phyloP scores from a whole-genome alignment of 2,329 filamentous ascomycete species.

The Lasiodiplodia gonubiensis region DNA sequence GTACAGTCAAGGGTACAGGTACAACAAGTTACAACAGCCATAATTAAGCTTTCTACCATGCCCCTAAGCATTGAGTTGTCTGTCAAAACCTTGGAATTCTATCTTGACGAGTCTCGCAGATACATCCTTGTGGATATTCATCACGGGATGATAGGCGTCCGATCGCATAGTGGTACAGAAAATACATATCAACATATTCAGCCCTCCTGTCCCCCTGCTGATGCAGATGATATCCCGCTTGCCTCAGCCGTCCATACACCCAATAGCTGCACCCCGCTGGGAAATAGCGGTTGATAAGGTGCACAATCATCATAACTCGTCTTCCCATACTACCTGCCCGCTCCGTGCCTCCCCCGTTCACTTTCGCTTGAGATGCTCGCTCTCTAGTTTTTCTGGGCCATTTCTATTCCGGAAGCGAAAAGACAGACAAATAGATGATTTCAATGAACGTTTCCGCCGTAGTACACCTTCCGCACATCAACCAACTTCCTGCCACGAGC shows the following conservation, averaged over 20 bases:
- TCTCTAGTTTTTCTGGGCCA: neutral
- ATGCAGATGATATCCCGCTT: neutral
- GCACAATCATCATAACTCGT: neutral
- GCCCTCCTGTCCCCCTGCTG: neutral
- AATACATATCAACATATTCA: conserved; percentile 14
- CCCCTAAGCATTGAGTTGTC: too few relatives aligned
- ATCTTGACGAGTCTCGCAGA: too few relatives aligned
- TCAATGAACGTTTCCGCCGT: conserved; percentile 68
- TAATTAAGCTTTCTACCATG: too few relatives aligned
- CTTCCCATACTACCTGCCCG: neutral
- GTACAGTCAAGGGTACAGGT: too few relatives aligned
- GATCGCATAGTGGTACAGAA: conserved; percentile 11
- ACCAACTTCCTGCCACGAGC: conserved; percentile 94
- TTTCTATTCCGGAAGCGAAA: neutral
- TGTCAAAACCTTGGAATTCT: too few relatives aligned
- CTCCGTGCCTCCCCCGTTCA: neutral
- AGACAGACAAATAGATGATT: neutral
- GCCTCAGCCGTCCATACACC: neutral
- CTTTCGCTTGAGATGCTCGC: neutral
- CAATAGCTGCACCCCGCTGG: neutral
- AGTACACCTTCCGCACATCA: conserved; percentile 96
- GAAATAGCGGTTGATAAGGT: neutral
- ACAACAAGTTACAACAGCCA: too few relatives aligned
- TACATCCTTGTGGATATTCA: neutral
- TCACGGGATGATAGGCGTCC: neutral